These are phyloP conservation scores for Porphyridium purpureum DNA, from an alignment of 23 red algal genomes.

Conservation along the genomic window DNA sequence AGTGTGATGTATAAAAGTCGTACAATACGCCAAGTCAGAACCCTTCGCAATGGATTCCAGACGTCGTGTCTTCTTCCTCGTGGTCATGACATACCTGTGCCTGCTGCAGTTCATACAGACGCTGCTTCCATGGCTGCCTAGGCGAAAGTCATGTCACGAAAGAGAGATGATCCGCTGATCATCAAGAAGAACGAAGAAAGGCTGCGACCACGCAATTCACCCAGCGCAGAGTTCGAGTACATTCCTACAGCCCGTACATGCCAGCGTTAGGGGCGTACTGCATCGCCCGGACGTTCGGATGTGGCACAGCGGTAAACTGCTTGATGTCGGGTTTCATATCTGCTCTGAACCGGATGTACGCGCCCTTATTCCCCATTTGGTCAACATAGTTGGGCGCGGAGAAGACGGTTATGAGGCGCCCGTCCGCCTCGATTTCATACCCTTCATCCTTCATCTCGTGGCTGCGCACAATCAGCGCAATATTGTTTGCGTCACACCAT, in stretches of 20 bases:
- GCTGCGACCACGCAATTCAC: no score
- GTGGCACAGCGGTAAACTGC: constrained; percentile 64
- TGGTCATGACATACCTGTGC: no score
- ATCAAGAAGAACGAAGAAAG: no score
- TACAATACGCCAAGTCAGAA: no score
- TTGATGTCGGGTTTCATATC: constrained; percentile 63
- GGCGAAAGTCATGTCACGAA: no score
- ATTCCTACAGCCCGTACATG: constrained; percentile 10
- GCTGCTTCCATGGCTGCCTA: no score
- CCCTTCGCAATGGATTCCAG: no score
- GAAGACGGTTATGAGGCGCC: constrained; percentile 91
- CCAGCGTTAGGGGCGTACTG: constrained; percentile 39
- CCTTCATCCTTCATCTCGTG: constrained; percentile 99
- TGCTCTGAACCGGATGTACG: constrained; percentile 58
- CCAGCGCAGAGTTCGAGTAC: no score
- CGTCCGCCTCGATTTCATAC: constrained; percentile 87
- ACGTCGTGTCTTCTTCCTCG: no score
- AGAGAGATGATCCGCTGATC: no score
- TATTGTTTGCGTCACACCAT: constrained; percentile 78
- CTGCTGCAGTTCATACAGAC: no score
- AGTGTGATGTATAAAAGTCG: no score
- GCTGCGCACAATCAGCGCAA: constrained; percentile 71
- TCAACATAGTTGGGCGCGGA: constrained; percentile 99
- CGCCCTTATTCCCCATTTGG: constrained; percentile 90
- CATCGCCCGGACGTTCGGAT: constrained; percentile 84